These are phyloP conservation scores for Scleroderma citrinum DNA, from an alignment of 768 basidiomycete genomes.

Conservation along the genomic window DNA sequence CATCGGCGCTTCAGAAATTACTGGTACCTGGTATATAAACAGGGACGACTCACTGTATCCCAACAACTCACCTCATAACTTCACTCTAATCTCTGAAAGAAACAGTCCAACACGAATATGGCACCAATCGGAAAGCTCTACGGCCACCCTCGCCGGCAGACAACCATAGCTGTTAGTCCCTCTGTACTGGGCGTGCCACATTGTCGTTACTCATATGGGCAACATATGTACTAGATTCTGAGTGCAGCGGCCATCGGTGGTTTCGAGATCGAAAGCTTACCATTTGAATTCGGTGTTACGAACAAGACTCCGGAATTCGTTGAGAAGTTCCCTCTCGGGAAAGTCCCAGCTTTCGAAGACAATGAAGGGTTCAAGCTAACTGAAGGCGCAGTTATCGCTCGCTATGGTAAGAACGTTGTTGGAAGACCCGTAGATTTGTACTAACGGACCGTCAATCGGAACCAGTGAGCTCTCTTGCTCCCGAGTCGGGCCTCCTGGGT, in stretches of 20 bases:
- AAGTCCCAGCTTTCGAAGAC: slow-evolving; percentile 6
- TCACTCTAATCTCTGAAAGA: neutral
- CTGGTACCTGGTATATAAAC: too few species aligned
- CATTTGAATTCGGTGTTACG: slow-evolving; percentile 8
- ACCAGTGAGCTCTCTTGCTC: slow-evolving; percentile 3
- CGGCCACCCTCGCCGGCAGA: slow-evolving; percentile 36
- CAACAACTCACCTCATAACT: neutral
- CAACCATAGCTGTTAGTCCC: slow-evolving; percentile 40
- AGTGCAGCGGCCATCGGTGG: neutral
- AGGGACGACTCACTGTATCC: neutral
- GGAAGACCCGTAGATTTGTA: neutral
- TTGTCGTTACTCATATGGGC: neutral
- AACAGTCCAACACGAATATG: slow-evolving; percentile 29
- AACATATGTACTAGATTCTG: neutral
- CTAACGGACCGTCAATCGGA: neutral
- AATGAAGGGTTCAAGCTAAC: slow-evolving; percentile 1
- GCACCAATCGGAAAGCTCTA: slow-evolving; percentile 55
- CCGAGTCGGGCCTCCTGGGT: slow-evolving; percentile 3
- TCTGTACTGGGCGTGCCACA: neutral
- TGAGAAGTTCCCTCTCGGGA: slow-evolving; percentile 1
- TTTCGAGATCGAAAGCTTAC: slow-evolving; percentile 2
- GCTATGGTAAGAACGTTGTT: slow-evolving; percentile 3
- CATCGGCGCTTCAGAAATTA: too few species aligned
- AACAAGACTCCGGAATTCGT: slow-evolving; percentile 7
- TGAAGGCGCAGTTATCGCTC: slow-evolving; percentile 8